A percentile compares a stretch with the other conserved stretches of the same genome.
phyloP scores from a whole-genome alignment of 768 basidiomycete genomes.

The Mycena galericulata region DNA sequence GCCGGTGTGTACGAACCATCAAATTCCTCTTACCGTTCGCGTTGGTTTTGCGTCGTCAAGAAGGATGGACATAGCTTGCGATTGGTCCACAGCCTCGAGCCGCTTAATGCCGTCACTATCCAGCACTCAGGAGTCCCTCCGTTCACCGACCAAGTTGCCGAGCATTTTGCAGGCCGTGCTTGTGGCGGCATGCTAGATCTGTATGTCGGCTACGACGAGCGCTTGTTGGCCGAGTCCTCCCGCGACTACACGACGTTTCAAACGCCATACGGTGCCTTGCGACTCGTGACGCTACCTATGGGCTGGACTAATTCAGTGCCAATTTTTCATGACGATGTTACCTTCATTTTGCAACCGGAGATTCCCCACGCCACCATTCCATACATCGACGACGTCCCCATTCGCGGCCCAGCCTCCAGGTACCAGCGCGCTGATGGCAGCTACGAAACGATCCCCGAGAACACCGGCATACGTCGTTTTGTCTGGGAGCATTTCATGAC shows the following conservation, averaged over 20 bases:
- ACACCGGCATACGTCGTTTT: conserved; percentile 44
- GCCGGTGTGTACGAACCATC: conserved; percentile 15
- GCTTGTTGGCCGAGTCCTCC: conserved; percentile 36
- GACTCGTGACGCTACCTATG: conserved; percentile 42
- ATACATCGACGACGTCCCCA: conserved; percentile 30
- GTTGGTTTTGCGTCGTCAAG: conserved; percentile 33
- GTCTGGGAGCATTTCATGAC: conserved; percentile 51
- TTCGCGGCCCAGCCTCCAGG: conserved; percentile 9
- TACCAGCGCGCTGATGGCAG: background rate
- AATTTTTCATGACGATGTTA: conserved; percentile 10
- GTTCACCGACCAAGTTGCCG: conserved; percentile 19
- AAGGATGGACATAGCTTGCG: conserved; percentile 32
- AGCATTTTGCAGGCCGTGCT: conserved; percentile 9
- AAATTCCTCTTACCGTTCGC: background rate
- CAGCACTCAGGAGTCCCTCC: conserved; percentile 33
- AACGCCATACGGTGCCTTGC: conserved; percentile 38
- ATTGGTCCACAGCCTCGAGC: conserved; percentile 35
- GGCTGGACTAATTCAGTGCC: conserved; percentile 40
- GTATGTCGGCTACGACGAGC: conserved; percentile 44
- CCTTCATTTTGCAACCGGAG: background rate
- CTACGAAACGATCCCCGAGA: conserved; percentile 38
- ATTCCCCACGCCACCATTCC: conserved; percentile 19
- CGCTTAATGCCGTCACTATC: conserved; percentile 33
- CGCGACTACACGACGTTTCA: conserved; percentile 48
- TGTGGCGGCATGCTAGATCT: conserved; percentile 33